phyloP scores from a whole-genome alignment of 1,284 basidiomycete species.

The Cronartium quercuum region DNA sequence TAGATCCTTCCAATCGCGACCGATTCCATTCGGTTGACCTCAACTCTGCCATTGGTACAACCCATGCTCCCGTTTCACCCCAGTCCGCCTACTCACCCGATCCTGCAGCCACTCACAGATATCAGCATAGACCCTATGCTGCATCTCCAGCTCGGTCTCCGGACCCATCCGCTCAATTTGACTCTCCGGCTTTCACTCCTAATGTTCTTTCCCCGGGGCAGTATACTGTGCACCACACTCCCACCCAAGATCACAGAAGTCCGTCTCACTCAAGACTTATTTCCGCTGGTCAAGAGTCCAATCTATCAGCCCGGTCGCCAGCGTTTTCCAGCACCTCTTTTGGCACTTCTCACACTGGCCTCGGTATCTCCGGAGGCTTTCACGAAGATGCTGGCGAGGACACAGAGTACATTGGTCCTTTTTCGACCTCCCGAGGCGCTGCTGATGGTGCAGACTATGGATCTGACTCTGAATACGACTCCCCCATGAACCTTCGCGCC shows the following conservation, averaged over 20 bases:
- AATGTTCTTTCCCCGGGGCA: background rate
- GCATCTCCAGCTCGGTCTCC: background rate
- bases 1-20: background rate
- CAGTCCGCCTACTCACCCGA: background rate
- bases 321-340: background rate
- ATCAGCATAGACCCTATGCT: background rate
- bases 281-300: background rate
- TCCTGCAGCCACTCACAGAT: background rate
- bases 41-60: background rate
- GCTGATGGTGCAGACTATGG: background rate
- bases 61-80: background rate
- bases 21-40: background rate
- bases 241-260: background rate
- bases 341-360: background rate
- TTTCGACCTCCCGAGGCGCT: background rate
- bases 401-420: background rate
- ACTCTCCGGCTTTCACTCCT: background rate
- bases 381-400: background rate
- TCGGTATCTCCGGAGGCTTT: background rate
- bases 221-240: background rate
- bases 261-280: background rate
- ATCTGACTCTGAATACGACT: conserved; percentile 1
- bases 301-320: background rate
- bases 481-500: background rate
- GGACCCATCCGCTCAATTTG: background rate